Evolutionary conservation across 345 rosid genomes (phyloP), one percentile per base, ranked within the genome.

Genomic region (Aquilaria sinensis): DNA sequence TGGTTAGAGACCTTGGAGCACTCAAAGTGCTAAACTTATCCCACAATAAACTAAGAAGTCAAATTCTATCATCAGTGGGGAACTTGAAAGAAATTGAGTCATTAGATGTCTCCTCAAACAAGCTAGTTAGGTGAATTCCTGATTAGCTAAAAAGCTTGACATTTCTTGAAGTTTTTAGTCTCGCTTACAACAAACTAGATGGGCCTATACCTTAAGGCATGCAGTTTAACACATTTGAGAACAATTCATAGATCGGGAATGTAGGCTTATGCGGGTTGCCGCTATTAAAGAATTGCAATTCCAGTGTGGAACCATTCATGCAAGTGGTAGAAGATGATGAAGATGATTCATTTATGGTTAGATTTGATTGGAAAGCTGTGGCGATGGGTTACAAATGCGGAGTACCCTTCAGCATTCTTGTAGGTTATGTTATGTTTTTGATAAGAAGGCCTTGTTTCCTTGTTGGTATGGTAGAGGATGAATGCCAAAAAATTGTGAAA

Each of bases 81-180:
- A 56, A 55, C 12, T 14, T 63, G 46, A 45, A 8, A 16, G 12
- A 45, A 0, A 58, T 59, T 1, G 69, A 73, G 12, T 68, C 70
- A 30, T 12, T 73, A n/a, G 69, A 73, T 14, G 58, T 64, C 3
- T 73, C 73, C 10, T 73, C 67, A 9, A 68, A 64, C 51, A 31
- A 10, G 56, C 63, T 68, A 1, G 11, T 6, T 14, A 66, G 73
- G 0, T 3, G 9, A 3, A 73, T 73, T 31, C 77, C 70, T 1
- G 6, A 1, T 9, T 11, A 73, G 2, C 34, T 65, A 12, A 33
- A 41, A 45, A 14, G 29, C 15, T 15, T 73, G 14, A 56, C 51
- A 1, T 45, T 46, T 0, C 63, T 68, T 3, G n/a, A 16, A 10
- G 46, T 56, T 9, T 2, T 66, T 4, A 66, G 56, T 9, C 62